These are phyloP conservation scores for Aureobasidium pullulans DNA, from an alignment of 2,329 filamentous ascomycete genomes.

Conservation along the genomic window DNA sequence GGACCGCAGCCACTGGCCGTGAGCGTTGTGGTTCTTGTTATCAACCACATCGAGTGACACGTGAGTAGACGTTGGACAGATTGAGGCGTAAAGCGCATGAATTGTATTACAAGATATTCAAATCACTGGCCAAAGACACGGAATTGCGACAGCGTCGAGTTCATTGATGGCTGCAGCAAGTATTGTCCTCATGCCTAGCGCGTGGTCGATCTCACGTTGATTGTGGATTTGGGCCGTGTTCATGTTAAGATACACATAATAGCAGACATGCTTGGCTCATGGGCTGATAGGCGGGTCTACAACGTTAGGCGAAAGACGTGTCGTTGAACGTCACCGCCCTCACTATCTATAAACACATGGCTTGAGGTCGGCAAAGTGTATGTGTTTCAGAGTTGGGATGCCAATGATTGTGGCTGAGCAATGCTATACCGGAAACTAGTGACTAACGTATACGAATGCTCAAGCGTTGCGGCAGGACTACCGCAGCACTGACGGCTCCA, in stretches of 20 bases:
- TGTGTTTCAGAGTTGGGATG: background rate
- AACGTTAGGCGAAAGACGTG: background rate
- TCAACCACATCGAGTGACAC: no score
- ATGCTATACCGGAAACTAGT: conserved; percentile 2
- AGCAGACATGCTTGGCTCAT: background rate
- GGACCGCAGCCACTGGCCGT: no score
- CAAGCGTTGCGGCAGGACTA: background rate
- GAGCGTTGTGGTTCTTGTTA: no score
- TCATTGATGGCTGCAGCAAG: no score
- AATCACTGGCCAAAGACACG: no score
- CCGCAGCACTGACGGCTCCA: conserved; percentile 2
- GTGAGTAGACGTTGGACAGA: no score
- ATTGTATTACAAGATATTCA: no score
- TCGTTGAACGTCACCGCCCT: background rate
- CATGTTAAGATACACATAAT: background rate
- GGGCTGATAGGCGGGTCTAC: background rate
- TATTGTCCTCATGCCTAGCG: no score
- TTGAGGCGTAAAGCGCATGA: no score
- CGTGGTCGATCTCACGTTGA: no score
- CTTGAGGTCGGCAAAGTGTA: background rate
- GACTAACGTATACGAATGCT: conserved; percentile 4
- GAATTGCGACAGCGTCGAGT: no score
- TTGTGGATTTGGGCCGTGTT: no score
- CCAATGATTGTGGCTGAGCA: background rate
- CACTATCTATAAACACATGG: background rate